Conservation (phyloP, 1,139 yeast species). For the Hemisphaericaspora xylanilytica region DNA sequence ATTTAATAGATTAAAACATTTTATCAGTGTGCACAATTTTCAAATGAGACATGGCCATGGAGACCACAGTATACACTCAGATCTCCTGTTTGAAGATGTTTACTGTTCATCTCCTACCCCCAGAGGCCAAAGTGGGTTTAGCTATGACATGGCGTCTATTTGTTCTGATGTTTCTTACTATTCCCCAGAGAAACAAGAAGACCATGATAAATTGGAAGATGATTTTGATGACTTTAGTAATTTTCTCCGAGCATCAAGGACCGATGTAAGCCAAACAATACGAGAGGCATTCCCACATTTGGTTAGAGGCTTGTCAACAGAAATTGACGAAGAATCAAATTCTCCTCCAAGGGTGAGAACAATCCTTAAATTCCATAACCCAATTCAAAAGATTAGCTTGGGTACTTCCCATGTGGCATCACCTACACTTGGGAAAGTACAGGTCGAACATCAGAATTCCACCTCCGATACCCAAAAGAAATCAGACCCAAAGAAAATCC, state of each 20-base stretch:
- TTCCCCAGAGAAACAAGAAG: slow-evolving; percentile 20
- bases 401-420: slow-evolving; percentile 18
- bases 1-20: slow-evolving; percentile 25
- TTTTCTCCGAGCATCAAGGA: slow-evolving; percentile 35
- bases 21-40: slow-evolving; percentile 17
- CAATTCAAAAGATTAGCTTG: slow-evolving; percentile 29
- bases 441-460: slow-evolving; percentile 9
- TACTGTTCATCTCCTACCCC: slow-evolving; percentile 13
- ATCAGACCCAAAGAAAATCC: slow-evolving; percentile 13
- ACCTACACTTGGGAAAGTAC: slow-evolving; percentile 33
- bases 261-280: slow-evolving; percentile 22
- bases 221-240: slow-evolving; percentile 30
- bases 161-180: slow-evolving; percentile 28
- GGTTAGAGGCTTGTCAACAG: slow-evolving; percentile 20
- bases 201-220: slow-evolving; percentile 6
- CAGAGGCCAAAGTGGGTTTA: slow-evolving; percentile 8
- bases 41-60: slow-evolving; percentile 6
- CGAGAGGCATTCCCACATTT: slow-evolving; percentile 33
- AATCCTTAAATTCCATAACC: slow-evolving; percentile 36
- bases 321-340: background rate
- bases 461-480: slow-evolving; percentile 22
- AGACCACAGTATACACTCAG: slow-evolving; percentile 3
- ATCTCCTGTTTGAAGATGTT: slow-evolving; percentile 10
- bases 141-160: slow-evolving; percentile 23
- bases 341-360: background rate